Evolutionary conservation across 148 eudicot species (phyloP).

Genomic region (Rhododendron griersonianum): DNA sequence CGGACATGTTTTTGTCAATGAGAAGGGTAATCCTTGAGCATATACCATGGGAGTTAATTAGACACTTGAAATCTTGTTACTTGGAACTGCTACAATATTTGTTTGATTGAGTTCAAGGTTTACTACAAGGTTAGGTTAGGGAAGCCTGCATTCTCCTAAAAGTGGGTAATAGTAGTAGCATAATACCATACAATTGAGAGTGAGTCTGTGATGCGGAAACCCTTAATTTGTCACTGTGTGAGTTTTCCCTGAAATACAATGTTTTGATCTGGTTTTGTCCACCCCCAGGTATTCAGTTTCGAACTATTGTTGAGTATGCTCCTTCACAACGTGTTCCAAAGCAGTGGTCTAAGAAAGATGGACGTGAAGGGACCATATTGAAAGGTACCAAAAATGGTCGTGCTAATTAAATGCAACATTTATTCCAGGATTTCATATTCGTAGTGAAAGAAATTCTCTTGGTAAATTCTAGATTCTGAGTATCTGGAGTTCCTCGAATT

Average conservation of each 20-base stretch:
- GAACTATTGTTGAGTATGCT: conserved; percentile 56
- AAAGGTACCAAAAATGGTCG: conserved; percentile 32
- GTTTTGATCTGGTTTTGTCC: not conserved
- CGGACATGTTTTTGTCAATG: conserved; percentile 66
- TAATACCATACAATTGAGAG: not conserved
- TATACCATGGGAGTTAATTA: not conserved
- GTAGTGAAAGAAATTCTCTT: not conserved
- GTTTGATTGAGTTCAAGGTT: not conserved
- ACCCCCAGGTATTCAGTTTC: conserved; percentile 43
- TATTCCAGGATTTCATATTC: not conserved
- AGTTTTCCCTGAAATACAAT: not conserved
- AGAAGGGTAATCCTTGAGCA: conserved; percentile 44
- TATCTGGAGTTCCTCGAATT: conserved; percentile 64
- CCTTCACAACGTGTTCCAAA: conserved; percentile 66
- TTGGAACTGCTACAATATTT: not conserved
- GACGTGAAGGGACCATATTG: conserved; percentile 55
- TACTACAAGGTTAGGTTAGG: not conserved
- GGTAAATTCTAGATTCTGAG: conserved; percentile 42
- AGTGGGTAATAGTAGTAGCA: not conserved
- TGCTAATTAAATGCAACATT: not conserved
- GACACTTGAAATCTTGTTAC: not conserved
- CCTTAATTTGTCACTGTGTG: not conserved
- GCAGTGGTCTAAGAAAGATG: conserved; percentile 56
- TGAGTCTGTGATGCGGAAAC: not conserved
- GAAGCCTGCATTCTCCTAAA: not conserved